Evolutionary conservation across 192 early-diverging fungal species (phyloP).

Genomic region (Entomortierella parvispora): DNA sequence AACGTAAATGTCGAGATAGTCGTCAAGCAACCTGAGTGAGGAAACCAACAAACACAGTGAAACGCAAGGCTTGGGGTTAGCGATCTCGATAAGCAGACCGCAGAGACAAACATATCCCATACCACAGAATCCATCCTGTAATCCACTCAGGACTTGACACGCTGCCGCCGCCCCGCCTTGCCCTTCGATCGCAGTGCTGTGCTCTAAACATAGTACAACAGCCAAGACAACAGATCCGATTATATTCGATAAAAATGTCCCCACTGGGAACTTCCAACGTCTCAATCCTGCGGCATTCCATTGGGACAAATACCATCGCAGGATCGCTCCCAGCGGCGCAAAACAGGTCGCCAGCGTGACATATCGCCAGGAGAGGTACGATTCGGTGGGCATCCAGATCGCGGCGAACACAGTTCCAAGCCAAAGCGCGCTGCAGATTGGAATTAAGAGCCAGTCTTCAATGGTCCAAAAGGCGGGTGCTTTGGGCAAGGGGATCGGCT

Average conservation of each 20-base stretch:
- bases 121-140: constrained; percentile 69
- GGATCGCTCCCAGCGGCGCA: constrained; percentile 59
- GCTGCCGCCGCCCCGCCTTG: constrained; percentile 13
- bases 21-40: constrained; percentile 49
- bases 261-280: constrained; percentile 51
- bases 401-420: constrained; percentile 47
- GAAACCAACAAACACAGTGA: no score
- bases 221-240: constrained; percentile 57
- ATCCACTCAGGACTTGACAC: constrained; percentile 50
- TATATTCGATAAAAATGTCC: constrained; percentile 63
- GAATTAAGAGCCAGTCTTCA: constrained; percentile 7
- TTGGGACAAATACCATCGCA: constrained; percentile 61
- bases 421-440: constrained; percentile 30
- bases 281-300: constrained; percentile 41
- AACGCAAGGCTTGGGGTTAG: no score
- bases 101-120: constrained; percentile 13
- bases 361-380: constrained; percentile 26
- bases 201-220: constrained; percentile 48
- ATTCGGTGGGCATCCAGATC: constrained; percentile 19
- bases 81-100: no score
- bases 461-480: constrained; percentile 26
- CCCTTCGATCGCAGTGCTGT: constrained; percentile 25
- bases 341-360: constrained; percentile 57
- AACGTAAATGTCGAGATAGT: constrained; percentile 57
- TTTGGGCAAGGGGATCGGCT: no score